These are phyloP conservation scores for Diutina sp. DNA, from an alignment of 1,139 yeast genomes.

Conservation along the genomic window DNA sequence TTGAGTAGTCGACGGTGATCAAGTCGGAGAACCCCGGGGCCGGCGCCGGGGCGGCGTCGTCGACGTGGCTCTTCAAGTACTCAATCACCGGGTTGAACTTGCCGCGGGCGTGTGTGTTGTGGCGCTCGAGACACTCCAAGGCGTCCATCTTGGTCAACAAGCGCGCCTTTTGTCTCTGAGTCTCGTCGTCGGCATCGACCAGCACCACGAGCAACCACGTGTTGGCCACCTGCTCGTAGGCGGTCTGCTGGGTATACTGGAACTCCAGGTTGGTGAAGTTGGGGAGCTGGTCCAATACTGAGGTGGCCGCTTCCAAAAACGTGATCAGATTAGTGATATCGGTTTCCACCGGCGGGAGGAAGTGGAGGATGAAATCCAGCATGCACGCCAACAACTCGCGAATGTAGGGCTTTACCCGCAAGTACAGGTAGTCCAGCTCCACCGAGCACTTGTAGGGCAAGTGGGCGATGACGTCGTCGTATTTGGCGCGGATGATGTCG, in stretches of 20 bases:
- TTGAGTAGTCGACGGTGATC: slow-evolving; percentile 35
- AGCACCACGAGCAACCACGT: slow-evolving; percentile 58
- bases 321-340: slow-evolving; percentile 32
- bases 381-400: slow-evolving; percentile 68
- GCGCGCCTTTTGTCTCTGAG: slow-evolving; percentile 16
- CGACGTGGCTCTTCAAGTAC: slow-evolving; percentile 27
- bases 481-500: slow-evolving; percentile 33
- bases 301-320: slow-evolving; percentile 58
- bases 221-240: slow-evolving; percentile 68
- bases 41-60: slow-evolving; percentile 11
- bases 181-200: not conserved
- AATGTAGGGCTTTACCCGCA: slow-evolving; percentile 62
- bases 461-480: slow-evolving; percentile 30
- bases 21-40: slow-evolving; percentile 19
- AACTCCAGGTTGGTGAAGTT: slow-evolving; percentile 58
- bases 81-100: slow-evolving; percentile 36
- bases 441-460: slow-evolving; percentile 70
- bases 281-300: slow-evolving; percentile 57
- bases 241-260: slow-evolving; percentile 59
- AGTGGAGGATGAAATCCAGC: slow-evolving; percentile 67
- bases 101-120: slow-evolving; percentile 45
- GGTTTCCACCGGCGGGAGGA: slow-evolving; percentile 66
- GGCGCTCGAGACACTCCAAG: slow-evolving; percentile 37
- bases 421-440: slow-evolving; percentile 74
- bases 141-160: slow-evolving; percentile 9